A percentile compares a stretch with the other conserved stretches of the same genome.
These are phyloP conservation scores for Exophiala oligosperma DNA, from an alignment of 2,329 filamentous ascomycete genomes.

Conservation along the genomic window DNA sequence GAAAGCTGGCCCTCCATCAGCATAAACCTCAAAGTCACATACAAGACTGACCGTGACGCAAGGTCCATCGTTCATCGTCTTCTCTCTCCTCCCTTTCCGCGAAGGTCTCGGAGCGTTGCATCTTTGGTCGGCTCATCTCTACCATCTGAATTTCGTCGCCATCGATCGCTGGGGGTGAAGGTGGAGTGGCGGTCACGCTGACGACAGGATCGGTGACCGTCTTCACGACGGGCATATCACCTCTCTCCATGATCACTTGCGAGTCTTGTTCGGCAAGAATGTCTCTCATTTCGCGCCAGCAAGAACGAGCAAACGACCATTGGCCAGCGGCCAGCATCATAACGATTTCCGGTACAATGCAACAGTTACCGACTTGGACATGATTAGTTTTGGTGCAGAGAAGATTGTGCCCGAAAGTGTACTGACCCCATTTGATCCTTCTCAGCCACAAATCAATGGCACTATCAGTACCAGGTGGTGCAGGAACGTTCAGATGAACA, in stretches of 20 bases:
- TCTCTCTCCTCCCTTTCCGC: slow-evolving; percentile 4
- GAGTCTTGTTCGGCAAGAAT: slow-evolving; percentile 8
- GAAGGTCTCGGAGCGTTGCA: slow-evolving; percentile 9
- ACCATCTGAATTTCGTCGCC: not conserved
- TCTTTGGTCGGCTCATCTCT: slow-evolving; percentile 8
- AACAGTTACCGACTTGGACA: slow-evolving; percentile 6
- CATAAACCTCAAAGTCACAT: not conserved
- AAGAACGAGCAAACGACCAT: slow-evolving; percentile 13
- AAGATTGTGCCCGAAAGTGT: not conserved
- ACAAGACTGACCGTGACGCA: slow-evolving; percentile 5
- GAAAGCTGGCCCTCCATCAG: not conserved
- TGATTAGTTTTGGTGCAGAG: not conserved
- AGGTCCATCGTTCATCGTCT: slow-evolving; percentile 8
- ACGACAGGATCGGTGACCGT: not conserved
- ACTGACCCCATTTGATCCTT: slow-evolving; percentile 8
- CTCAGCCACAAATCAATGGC: slow-evolving; percentile 4
- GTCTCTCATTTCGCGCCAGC: slow-evolving; percentile 15
- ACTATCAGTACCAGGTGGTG: slow-evolving; percentile 5
- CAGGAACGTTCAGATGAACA: slow-evolving; percentile 14
- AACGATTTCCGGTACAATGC: slow-evolving; percentile 11
- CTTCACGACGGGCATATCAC: not conserved
- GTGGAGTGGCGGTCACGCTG: not conserved
- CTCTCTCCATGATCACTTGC: slow-evolving; percentile 1
- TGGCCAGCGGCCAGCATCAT: slow-evolving; percentile 9
- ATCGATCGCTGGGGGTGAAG: not conserved